Evolutionary conservation across 2,329 filamentous ascomycete species (phyloP), one percentile per base, ranked within the genome.

Genomic region (Pseudopyrenochaeta lycopersici): DNA sequence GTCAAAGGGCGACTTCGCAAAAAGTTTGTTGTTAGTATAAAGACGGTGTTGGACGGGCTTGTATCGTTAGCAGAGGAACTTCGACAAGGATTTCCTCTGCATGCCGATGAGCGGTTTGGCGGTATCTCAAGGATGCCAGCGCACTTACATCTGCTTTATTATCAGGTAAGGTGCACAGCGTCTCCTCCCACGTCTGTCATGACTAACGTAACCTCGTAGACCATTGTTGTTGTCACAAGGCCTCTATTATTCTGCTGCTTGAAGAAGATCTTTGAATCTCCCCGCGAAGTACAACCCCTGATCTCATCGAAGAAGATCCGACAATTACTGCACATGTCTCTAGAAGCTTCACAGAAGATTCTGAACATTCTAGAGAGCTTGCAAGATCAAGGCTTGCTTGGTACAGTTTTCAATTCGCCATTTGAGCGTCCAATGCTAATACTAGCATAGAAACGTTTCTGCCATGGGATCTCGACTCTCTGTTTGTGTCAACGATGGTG

Each of bases 391-490:
- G 77, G 76, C 6, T 72, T 84, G 15, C 70, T 83, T 2, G 81
- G 81, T 83, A 69, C 61, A 40, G 9, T 4, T 17, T 12, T 10
- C 21, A 4, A 10, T 2, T 42, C 9, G 2, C 38, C 6, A 15
- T 1, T 9, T n/a, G n/a, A n/a, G 48, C 7, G 52, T 20, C 23
- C 18, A 40, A 51, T 32, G 27, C 58, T 60, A 36, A 46, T 15
- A 0, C 3, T 3, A 9, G n/a, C 2, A 7, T 12, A 82, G 80
- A 82, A 64, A 79, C 76, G 0, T 83, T 83, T 52, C 73, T 83
- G 0, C 79, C 80, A 0, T 81, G 81, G 45, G 80, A 82, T 50
- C 71, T 82, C 0, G 80, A 82, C 36, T 70, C 78, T 0, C 64
- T 79, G 0, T 81, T 80, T 12, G 74, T 79, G 0, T 79, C 80